Conservation (phyloP, 768 basidiomycete species). For the Lactifluus pinguis region DNA sequence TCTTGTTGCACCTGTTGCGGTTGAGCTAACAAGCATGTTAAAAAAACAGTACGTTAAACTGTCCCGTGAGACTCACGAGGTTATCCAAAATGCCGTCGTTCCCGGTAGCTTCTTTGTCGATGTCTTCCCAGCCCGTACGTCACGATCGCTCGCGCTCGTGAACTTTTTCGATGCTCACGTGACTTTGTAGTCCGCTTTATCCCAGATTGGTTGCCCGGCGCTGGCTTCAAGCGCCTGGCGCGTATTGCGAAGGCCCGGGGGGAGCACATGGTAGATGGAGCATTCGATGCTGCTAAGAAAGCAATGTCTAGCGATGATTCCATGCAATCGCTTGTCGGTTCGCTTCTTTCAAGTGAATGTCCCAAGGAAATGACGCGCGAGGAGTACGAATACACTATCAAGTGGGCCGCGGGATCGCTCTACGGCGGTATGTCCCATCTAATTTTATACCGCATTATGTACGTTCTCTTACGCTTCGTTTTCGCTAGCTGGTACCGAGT, state of each 20-base stretch:
- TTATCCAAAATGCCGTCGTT: conserved; percentile 18
- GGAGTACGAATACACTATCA: conserved; percentile 18
- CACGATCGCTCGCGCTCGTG: background rate
- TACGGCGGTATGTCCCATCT: conserved; percentile 16
- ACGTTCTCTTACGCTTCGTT: background rate
- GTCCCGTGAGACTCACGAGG: conserved; percentile 17
- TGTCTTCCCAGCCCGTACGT: conserved; percentile 15
- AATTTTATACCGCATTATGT: background rate
- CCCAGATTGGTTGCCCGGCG: conserved; percentile 19
- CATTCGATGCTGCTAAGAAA: conserved; percentile 13
- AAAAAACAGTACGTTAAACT: conserved; percentile 13
- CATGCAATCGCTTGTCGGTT: conserved; percentile 15
- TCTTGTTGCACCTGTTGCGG: background rate
- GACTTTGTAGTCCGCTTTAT: conserved; percentile 13
- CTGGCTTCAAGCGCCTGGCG: conserved; percentile 20
- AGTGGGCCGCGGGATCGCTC: conserved; percentile 19
- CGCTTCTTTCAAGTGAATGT: conserved; percentile 9
- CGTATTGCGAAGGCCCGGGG: conserved; percentile 14
- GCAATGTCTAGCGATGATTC: conserved; percentile 15
- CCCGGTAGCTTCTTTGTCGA: conserved; percentile 19
- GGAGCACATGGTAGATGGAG: conserved; percentile 15
- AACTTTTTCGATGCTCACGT: conserved; percentile 5
- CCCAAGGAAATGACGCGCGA: conserved; percentile 18
- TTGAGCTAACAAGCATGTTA: background rate
- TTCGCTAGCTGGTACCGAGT: conserved; percentile 11